phyloP scores from a whole-genome alignment of 257 asterid genomes.

The Thymus mandschuricus region DNA sequence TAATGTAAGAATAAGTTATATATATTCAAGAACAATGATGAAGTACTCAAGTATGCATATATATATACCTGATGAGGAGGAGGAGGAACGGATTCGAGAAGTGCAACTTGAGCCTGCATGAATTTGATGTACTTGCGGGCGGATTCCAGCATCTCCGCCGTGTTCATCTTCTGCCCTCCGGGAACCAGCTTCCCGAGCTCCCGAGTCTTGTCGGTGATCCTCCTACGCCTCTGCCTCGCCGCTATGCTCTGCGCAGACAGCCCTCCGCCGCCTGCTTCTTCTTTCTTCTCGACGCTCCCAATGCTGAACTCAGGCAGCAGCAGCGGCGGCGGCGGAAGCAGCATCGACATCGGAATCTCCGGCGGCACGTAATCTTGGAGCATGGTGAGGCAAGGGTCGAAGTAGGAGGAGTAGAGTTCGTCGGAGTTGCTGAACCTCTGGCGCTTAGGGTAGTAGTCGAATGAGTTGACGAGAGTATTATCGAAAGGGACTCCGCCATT shows the following conservation, averaged over 20 bases:
- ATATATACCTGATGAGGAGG: conserved; percentile 43
- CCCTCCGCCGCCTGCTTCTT: conserved; percentile 25
- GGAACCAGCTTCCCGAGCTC: conserved; percentile 90
- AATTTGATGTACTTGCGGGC: conserved; percentile 73
- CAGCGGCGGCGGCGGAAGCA: conserved; percentile 8
- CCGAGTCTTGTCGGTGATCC: conserved; percentile 77
- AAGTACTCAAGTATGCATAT: neutral
- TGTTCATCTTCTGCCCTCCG: conserved; percentile 86
- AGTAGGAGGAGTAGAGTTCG: conserved; percentile 25
- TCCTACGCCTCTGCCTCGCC: conserved; percentile 85
- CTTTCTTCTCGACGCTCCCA: conserved; percentile 25
- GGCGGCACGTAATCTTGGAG: conserved; percentile 31
- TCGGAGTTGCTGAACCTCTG: conserved; percentile 31
- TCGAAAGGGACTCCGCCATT: neutral
- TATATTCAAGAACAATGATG: neutral
- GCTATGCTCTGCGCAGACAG: conserved; percentile 80
- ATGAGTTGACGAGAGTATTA: neutral
- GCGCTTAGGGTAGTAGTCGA: conserved; percentile 30
- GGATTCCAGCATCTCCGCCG: conserved; percentile 88
- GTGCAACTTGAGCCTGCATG: conserved; percentile 73
- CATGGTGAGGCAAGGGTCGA: conserved; percentile 31
- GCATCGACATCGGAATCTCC: conserved; percentile 1
- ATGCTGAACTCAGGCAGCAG: conserved; percentile 34
- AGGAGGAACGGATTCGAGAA: conserved; percentile 50
- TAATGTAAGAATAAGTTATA: neutral